A percentile compares a stretch with the other conserved stretches of the same genome.
Evolutionary conservation across 2,329 filamentous ascomycete genomes (phyloP).

Genomic region (Tolypocladium cylindrosporum): DNA sequence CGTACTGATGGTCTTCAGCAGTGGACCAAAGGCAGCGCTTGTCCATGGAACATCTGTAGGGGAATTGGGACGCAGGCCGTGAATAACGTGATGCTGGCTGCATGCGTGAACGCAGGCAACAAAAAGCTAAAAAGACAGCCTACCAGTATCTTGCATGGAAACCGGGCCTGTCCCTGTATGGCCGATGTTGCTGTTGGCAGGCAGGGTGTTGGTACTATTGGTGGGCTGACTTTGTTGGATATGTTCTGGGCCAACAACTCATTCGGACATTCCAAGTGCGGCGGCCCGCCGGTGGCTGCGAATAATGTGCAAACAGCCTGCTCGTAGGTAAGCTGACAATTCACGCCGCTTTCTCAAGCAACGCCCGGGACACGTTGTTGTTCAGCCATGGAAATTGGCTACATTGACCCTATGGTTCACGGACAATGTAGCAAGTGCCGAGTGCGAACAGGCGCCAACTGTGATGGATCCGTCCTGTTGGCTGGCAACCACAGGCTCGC

Average conservation of each 20-base stretch:
- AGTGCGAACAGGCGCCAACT: background rate
- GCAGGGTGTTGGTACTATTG: background rate
- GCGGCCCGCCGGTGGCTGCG: background rate
- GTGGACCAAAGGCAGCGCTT: too few relatives aligned
- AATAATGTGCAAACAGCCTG: background rate
- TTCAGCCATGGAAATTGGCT: background rate
- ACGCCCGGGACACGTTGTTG: background rate
- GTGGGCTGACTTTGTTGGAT: background rate
- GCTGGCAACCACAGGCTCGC: background rate
- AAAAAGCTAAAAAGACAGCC: background rate
- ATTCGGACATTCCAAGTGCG: background rate
- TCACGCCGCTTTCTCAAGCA: background rate
- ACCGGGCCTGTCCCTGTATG: background rate
- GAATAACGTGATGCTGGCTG: too few relatives aligned
- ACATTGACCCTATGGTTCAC: background rate
- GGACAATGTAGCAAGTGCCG: background rate
- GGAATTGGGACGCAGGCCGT: too few relatives aligned
- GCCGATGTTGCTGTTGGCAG: background rate
- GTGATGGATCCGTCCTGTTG: background rate
- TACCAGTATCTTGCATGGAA: background rate
- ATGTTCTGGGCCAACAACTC: background rate
- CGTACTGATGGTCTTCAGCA: too few relatives aligned
- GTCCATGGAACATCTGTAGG: background rate
- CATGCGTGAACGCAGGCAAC: background rate
- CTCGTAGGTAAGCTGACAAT: background rate